These are phyloP conservation scores for Gonapodya prolifera DNA, from an alignment of 192 early-diverging fungal species.

Conservation along the genomic window DNA sequence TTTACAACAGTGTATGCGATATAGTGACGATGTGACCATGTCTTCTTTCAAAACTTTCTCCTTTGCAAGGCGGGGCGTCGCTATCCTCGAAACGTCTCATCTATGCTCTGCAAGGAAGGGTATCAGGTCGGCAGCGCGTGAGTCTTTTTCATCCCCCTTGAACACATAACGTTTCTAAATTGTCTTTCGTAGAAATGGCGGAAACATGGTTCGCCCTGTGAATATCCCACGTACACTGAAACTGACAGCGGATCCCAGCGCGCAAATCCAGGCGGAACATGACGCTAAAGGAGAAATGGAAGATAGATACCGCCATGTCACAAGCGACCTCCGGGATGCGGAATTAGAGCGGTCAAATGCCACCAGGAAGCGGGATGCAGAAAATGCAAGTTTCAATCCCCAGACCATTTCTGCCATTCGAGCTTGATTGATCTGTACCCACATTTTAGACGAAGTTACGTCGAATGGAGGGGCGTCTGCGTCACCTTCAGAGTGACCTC, in stretches of 20 bases:
- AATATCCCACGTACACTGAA: neutral
- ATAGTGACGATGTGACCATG: neutral
- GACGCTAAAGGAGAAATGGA: neutral
- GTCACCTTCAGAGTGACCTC: neutral
- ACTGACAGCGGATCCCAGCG: neutral
- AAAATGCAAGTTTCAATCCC: neutral
- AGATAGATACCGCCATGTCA: neutral
- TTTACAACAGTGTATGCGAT: neutral
- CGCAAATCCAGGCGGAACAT: neutral
- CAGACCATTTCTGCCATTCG: neutral
- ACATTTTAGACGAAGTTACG: neutral
- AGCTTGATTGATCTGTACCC: too few relatives aligned
- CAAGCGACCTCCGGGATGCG: neutral
- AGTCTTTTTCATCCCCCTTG: too few relatives aligned
- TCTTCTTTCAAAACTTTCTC: neutral
- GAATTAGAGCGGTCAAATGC: neutral
- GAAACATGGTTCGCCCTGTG: neutral
- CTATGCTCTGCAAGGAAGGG: neutral
- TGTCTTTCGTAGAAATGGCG: neutral
- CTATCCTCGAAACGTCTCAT: neutral
- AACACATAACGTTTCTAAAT: too few relatives aligned
- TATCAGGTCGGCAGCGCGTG: constrained; percentile 1
- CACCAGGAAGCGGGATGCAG: neutral
- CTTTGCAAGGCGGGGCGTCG: neutral
- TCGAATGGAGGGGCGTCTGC: neutral